Evolutionary conservation across 805 yeast species (phyloP).

Genomic region (Sungouiozyma ichnusensis): DNA sequence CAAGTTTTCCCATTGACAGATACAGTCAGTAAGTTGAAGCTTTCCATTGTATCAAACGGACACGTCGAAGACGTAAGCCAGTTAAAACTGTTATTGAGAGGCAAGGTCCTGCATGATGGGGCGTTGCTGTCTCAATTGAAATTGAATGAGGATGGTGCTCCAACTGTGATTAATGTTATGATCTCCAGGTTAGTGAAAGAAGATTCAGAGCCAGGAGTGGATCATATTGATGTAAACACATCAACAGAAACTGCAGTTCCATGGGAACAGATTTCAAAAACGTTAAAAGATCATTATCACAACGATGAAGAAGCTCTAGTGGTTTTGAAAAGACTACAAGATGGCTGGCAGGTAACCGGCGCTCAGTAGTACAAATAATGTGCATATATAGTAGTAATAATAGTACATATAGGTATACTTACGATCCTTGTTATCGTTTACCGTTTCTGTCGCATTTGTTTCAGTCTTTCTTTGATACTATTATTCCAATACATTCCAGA

Average conservation of each 20-base stretch:
- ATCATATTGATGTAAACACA: neutral
- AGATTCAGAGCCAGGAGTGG: slow-evolving; percentile 4
- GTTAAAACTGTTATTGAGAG: slow-evolving; percentile 46
- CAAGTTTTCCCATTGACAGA: slow-evolving; percentile 18
- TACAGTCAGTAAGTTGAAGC: slow-evolving; percentile 20
- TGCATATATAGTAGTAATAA: slow-evolving; percentile 2
- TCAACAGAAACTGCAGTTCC: slow-evolving; percentile 22
- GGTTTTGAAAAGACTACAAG: slow-evolving; percentile 27
- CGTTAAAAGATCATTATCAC: slow-evolving; percentile 29
- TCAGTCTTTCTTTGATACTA: slow-evolving; percentile 43
- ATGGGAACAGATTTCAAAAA: slow-evolving; percentile 35
- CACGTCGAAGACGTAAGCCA: slow-evolving; percentile 30
- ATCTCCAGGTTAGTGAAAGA: slow-evolving; percentile 20
- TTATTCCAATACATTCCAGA: slow-evolving; percentile 54
- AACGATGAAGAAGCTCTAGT: slow-evolving; percentile 23
- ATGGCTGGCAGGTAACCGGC: slow-evolving; percentile 32
- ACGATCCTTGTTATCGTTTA: no score
- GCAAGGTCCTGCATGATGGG: slow-evolving; percentile 51
- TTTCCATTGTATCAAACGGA: slow-evolving; percentile 17
- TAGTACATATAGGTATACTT: slow-evolving; percentile 1
- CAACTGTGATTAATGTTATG: slow-evolving; percentile 34
- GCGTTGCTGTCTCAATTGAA: slow-evolving; percentile 27
- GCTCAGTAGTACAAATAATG: slow-evolving; percentile 3
- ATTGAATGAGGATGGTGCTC: slow-evolving; percentile 20
- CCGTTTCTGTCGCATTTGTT: slow-evolving; percentile 19